A percentile compares a stretch with the other conserved stretches of the same genome.
These are phyloP conservation scores for Chrysanthemum seticuspe DNA, from an alignment of 129 eudicot species.

Conservation along the genomic window DNA sequence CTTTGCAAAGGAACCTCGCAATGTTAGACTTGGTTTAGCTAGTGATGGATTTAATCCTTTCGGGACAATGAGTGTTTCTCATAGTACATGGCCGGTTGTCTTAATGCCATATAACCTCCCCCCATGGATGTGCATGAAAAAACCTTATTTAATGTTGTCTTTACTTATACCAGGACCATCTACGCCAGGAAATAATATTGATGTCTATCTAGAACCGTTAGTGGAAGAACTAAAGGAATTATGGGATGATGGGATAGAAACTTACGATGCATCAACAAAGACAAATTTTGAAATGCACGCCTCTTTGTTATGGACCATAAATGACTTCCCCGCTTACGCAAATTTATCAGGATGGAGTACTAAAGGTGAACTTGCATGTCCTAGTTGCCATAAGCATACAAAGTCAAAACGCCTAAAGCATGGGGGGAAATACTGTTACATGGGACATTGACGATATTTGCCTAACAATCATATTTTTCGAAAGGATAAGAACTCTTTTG, in stretches of 20 bases:
- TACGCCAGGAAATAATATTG: neutral
- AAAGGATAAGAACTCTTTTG: slow-evolving; percentile 11
- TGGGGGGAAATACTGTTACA: slow-evolving; percentile 1
- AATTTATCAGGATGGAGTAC: slow-evolving; percentile 14
- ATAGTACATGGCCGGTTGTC: slow-evolving; percentile 1
- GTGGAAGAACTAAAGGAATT: neutral
- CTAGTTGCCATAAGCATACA: neutral
- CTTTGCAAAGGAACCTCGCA: slow-evolving; percentile 6
- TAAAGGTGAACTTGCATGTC: slow-evolving; percentile 10
- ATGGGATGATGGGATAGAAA: slow-evolving; percentile 1
- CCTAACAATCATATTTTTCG: neutral
- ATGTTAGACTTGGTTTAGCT: slow-evolving; percentile 5
- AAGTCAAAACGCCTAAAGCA: slow-evolving; percentile 7
- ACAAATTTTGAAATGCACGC: slow-evolving; percentile 8
- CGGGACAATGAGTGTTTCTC: neutral
- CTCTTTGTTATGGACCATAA: slow-evolving; percentile 16
- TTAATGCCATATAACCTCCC: slow-evolving; percentile 10
- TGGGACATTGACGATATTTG: slow-evolving; percentile 1
- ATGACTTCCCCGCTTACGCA: slow-evolving; percentile 3
- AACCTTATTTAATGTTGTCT: neutral
- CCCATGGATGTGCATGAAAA: slow-evolving; percentile 8
- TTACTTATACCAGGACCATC: neutral
- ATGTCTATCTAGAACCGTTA: neutral
- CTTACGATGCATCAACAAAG: slow-evolving; percentile 8
- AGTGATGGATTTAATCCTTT: slow-evolving; percentile 4